These are phyloP conservation scores for Vitis hybrid DNA, from an alignment of 177 flowering plant species.

Conservation along the genomic window DNA sequence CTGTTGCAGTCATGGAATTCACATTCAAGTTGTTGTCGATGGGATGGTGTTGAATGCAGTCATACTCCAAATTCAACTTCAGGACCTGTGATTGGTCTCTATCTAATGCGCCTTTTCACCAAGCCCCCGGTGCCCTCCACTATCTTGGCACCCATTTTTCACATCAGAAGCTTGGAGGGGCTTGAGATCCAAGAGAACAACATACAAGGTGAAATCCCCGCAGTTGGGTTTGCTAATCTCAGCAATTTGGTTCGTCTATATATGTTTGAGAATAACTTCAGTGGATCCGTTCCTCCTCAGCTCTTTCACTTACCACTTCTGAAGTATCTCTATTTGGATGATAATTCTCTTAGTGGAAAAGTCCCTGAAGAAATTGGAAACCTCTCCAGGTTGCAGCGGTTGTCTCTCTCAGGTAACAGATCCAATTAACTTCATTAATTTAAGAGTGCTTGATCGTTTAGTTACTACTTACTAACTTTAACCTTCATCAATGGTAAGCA, in stretches of 20 bases:
- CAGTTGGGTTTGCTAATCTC: conserved; percentile 31
- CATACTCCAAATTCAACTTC: not conserved
- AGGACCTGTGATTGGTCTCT: conserved; percentile 22
- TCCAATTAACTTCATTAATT: too few relatives aligned
- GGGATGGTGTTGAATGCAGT: conserved; percentile 34
- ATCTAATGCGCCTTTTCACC: conserved; percentile 21
- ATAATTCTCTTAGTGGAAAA: conserved; percentile 21
- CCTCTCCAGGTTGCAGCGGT: conserved; percentile 14
- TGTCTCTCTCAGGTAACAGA: too few relatives aligned
- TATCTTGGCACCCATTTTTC: conserved; percentile 34
- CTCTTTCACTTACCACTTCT: conserved; percentile 31
- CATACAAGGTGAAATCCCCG: conserved; percentile 29
- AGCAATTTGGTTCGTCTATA: conserved; percentile 29
- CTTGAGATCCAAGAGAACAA: too few relatives aligned
- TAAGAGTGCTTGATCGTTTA: too few relatives aligned
- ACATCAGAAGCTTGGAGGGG: not conserved
- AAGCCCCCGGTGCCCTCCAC: not conserved
- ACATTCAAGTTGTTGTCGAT: conserved; percentile 40
- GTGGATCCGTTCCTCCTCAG: conserved; percentile 36
- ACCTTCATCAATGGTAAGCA: too few relatives aligned
- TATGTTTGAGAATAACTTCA: conserved; percentile 30
- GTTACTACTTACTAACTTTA: too few relatives aligned
- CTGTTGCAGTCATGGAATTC: conserved; percentile 38
- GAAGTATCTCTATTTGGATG: conserved; percentile 35
- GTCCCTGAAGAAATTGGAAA: conserved; percentile 42